Conservation (phyloP, 2,329 filamentous ascomycete species). For the Exophiala xenobiotica region DNA sequence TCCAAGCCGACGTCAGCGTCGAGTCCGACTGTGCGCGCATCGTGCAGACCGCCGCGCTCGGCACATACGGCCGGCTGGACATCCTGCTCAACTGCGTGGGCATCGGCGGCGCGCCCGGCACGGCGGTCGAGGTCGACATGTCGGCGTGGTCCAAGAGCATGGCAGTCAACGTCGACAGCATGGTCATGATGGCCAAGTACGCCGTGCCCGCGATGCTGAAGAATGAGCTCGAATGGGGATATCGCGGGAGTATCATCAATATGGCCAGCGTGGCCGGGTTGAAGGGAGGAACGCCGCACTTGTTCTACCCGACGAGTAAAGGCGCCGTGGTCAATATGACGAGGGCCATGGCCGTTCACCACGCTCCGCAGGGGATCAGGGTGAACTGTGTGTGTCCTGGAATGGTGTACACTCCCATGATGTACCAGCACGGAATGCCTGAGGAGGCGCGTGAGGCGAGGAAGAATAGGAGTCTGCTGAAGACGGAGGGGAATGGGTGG, state of each 20-base stretch:
- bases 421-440: constrained; percentile 56
- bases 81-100: constrained; percentile 67
- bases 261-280: constrained; percentile 62
- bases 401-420: constrained; percentile 55
- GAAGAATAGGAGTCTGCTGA: constrained; percentile 51
- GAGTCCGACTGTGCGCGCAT: constrained; percentile 51
- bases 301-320: constrained; percentile 56
- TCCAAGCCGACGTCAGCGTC: constrained; percentile 56
- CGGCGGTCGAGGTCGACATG: constrained; percentile 61
- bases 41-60: constrained; percentile 43
- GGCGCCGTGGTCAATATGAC: constrained; percentile 58
- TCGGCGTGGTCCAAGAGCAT: constrained; percentile 57
- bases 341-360: constrained; percentile 56
- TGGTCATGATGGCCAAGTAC: constrained; percentile 64
- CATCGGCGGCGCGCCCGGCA: constrained; percentile 58
- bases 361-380: constrained; percentile 51
- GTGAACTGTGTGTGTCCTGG: constrained; percentile 59
- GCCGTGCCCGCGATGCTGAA: constrained; percentile 60
- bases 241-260: constrained; percentile 58
- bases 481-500: constrained; percentile 56
- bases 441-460: constrained; percentile 51
- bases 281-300: constrained; percentile 54
- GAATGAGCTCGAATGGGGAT: constrained; percentile 47
- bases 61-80: constrained; percentile 57
- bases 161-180: constrained; percentile 63